Base-by-base conservation (phyloP, 257 asterid species). In the Coffea canephora region DNA sequence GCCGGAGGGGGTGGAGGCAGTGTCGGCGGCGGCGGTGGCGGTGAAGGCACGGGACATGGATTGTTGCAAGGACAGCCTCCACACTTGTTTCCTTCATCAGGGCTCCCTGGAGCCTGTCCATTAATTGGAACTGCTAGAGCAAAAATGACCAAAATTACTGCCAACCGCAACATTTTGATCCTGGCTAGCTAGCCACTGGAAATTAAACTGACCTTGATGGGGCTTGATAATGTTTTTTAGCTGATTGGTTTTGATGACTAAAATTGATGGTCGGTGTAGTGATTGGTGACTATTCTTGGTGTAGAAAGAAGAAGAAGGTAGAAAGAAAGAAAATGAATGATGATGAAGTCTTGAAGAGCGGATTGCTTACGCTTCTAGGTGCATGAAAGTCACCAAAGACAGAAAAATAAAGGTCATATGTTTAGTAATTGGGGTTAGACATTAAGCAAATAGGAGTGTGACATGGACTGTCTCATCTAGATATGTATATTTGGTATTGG, bases 61-160 rank as follows among this genome's bases (percentile, higher is more conserved):
- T 54, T 87, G 83, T 89, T 84, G 84, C 97, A 92, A 62, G 97
- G 96, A 86, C 96, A 93, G 16, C 86, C 82, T 4, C 92, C 95
- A 50, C 97, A 93, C 87, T 91, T 93, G 88, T 85, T 90, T 13
- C 83, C 91, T 16, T 80, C 65, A 64, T 77, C 86, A 21, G 92
- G 87, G 54, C 89, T 81, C 75, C 86, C 79, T 34, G 86, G 73
- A 66, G 69, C 52, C 10, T 83, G 71, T 39, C 80, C 84, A 71
- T 81, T 70, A 69, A 67, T 77, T 27, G 73, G 57, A 2, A 54
- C 27, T 43, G 57, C 59, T 39, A 77, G 19, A 1, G 73, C 46
- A 43, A 85, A 45, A 68, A 85, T 6, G 36, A 83, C 36, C 71
- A 85, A 31, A 74, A 81, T 55, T 43, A 77, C 3, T 1, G 64